These are phyloP conservation scores for Talaromyces sp. DNA, from an alignment of 2,329 filamentous ascomycete genomes.

Conservation along the genomic window DNA sequence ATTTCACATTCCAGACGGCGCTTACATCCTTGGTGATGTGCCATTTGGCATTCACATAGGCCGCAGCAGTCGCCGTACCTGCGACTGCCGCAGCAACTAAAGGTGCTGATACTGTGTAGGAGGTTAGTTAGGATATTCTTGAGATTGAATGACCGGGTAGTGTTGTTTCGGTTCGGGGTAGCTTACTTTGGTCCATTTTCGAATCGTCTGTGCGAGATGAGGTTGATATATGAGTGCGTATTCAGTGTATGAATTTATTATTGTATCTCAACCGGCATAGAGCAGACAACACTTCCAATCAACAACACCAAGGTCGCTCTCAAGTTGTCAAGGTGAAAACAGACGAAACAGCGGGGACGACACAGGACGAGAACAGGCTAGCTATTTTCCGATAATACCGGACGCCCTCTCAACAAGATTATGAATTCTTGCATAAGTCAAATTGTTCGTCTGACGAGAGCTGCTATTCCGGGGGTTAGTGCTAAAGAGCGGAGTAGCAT, in stretches of 20 bases:
- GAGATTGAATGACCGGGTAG: background rate
- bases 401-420: background rate
- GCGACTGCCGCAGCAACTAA: constrained; percentile 27
- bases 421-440: background rate
- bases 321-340: background rate
- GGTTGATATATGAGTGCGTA: background rate
- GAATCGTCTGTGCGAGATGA: background rate
- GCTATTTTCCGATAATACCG: background rate
- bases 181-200: constrained; percentile 2
- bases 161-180: background rate
- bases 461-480: background rate
- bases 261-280: background rate
- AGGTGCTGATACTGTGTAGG: background rate
- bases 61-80: constrained; percentile 28
- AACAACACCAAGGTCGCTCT: background rate
- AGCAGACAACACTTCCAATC: background rate
- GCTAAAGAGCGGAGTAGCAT: constrained; percentile 2
- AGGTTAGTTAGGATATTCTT: background rate
- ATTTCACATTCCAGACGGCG: constrained; percentile 10
- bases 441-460: background rate
- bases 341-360: background rate
- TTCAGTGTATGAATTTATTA: background rate
- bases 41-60: constrained; percentile 61
- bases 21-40: constrained; percentile 62
- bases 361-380: background rate